Percentiles rank a stretch among this genome's conserved stretches.
These are phyloP conservation scores for Cutaneotrichosporon spelunceum DNA, from an alignment of 1,284 basidiomycete species.

Conservation along the genomic window DNA sequence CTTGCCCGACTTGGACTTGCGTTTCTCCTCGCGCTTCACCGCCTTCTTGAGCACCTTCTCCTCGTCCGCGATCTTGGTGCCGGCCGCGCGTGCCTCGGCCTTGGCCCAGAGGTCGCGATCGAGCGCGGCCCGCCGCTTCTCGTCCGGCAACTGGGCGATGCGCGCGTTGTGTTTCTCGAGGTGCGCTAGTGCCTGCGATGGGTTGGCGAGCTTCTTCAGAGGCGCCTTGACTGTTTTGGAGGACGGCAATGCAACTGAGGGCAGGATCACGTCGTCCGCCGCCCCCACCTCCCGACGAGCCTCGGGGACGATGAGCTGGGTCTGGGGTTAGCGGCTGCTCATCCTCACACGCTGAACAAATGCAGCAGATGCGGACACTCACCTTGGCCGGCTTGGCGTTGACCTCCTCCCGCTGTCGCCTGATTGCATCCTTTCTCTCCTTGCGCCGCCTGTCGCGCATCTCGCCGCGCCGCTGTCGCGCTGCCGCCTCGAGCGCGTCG, in stretches of 20 bases:
- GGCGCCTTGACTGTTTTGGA: slow-evolving; percentile 54
- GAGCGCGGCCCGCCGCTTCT: slow-evolving; percentile 70
- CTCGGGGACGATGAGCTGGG: slow-evolving; percentile 64
- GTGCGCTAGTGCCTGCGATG: slow-evolving; percentile 75
- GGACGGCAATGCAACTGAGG: slow-evolving; percentile 57
- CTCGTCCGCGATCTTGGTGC: slow-evolving; percentile 82
- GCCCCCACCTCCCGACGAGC: slow-evolving; percentile 39
- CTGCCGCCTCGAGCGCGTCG: slow-evolving; percentile 77
- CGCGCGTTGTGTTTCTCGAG: slow-evolving; percentile 70
- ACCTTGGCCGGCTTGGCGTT: slow-evolving; percentile 47
- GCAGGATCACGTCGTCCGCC: slow-evolving; percentile 64
- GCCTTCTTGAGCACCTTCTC: slow-evolving; percentile 80
- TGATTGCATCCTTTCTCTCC: slow-evolving; percentile 76
- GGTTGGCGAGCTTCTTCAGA: slow-evolving; percentile 62
- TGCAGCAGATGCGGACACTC: slow-evolving; percentile 8
- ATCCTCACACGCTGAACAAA: background rate
- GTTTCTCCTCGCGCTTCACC: slow-evolving; percentile 81
- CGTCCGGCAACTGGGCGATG: slow-evolving; percentile 67
- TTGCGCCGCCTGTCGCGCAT: slow-evolving; percentile 77
- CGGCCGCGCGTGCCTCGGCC: slow-evolving; percentile 75
- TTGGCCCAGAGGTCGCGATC: slow-evolving; percentile 82
- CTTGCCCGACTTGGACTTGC: slow-evolving; percentile 75
- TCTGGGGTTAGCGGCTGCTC: slow-evolving; percentile 52
- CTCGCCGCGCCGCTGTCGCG: slow-evolving; percentile 68
- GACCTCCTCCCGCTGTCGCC: slow-evolving; percentile 55